phyloP scores from a whole-genome alignment of 306 rosid species.

The Prunus armeniaca region DNA sequence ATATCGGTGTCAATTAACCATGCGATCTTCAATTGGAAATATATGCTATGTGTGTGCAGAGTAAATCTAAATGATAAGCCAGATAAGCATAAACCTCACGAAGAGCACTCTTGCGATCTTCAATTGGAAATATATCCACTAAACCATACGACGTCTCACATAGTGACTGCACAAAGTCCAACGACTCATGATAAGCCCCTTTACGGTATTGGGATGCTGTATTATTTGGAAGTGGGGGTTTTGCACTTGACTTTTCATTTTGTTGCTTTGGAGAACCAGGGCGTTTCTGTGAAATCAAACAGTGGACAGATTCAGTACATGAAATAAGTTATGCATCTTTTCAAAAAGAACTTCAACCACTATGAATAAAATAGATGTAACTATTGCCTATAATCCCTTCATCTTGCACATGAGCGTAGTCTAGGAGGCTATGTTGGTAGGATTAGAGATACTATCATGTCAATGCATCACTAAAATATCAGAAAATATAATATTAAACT shows the following conservation, averaged over 20 bases:
- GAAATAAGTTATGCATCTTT: not conserved
- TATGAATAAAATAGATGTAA: not conserved
- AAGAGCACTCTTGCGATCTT: slow-evolving; percentile 97
- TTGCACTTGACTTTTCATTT: slow-evolving; percentile 59
- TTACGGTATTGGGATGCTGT: slow-evolving; percentile 67
- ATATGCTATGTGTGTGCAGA: not conserved
- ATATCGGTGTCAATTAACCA: not conserved
- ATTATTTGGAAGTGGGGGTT: slow-evolving; percentile 79
- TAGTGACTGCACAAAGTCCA: slow-evolving; percentile 89
- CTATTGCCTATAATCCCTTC: not conserved
- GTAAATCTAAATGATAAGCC: slow-evolving; percentile 2
- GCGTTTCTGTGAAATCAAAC: slow-evolving; percentile 56
- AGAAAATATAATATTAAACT: not conserved
- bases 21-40: not conserved
- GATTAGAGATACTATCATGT: not conserved
- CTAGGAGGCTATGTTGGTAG: not conserved
- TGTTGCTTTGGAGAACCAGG: slow-evolving; percentile 81
- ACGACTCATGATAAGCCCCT: slow-evolving; percentile 87
- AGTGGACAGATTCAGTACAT: not conserved
- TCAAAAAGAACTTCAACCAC: not conserved
- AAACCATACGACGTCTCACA: slow-evolving; percentile 94
- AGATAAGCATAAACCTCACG: slow-evolving; percentile 63
- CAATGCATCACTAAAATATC: not conserved
- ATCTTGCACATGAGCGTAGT: not conserved
- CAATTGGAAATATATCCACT: slow-evolving; percentile 95